Evolutionary conservation across 2,329 filamentous ascomycete genomes (phyloP).

Genomic region (Pseudocercospora pini-densiflorae): DNA sequence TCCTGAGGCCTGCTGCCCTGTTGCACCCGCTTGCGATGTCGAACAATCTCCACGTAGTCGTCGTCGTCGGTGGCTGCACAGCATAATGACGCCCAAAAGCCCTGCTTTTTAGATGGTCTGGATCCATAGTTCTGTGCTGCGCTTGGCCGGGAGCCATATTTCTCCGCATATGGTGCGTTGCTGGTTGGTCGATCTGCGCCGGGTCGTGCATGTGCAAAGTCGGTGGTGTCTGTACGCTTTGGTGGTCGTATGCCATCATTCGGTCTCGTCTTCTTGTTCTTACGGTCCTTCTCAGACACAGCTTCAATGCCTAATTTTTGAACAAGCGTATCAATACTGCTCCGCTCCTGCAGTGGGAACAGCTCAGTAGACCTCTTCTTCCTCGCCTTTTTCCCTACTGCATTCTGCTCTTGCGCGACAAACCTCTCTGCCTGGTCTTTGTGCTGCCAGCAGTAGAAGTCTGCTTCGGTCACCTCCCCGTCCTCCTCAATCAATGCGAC

Average conservation of each 20-base stretch:
- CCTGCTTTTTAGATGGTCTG: constrained; percentile 38
- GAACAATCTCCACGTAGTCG: constrained; percentile 50
- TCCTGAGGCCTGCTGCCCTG: constrained; percentile 21
- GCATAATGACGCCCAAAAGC: constrained; percentile 51
- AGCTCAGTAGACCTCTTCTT: constrained; percentile 43
- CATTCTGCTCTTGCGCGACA: constrained; percentile 20
- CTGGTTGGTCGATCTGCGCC: not conserved
- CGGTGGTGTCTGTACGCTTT: constrained; percentile 20
- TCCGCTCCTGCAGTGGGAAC: constrained; percentile 66
- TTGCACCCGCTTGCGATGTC: constrained; percentile 44
- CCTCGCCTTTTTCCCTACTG: constrained; percentile 20
- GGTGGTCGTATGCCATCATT: constrained; percentile 19
- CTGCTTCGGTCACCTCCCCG: constrained; percentile 58
- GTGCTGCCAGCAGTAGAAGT: constrained; percentile 93
- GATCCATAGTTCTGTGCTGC: constrained; percentile 20
- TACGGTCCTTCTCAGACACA: constrained; percentile 16
- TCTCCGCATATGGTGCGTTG: constrained; percentile 11
- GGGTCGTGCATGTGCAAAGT: constrained; percentile 19
- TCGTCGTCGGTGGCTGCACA: constrained; percentile 46
- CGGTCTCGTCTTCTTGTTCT: constrained; percentile 15
- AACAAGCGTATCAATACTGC: constrained; percentile 85
- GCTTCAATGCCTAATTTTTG: constrained; percentile 67
- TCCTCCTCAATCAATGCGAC: constrained; percentile 54
- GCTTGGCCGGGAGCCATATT: constrained; percentile 12
- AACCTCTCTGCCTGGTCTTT: constrained; percentile 74